phyloP scores from a whole-genome alignment of 352 stramenopile genomes.

The Pythium diclinum region DNA sequence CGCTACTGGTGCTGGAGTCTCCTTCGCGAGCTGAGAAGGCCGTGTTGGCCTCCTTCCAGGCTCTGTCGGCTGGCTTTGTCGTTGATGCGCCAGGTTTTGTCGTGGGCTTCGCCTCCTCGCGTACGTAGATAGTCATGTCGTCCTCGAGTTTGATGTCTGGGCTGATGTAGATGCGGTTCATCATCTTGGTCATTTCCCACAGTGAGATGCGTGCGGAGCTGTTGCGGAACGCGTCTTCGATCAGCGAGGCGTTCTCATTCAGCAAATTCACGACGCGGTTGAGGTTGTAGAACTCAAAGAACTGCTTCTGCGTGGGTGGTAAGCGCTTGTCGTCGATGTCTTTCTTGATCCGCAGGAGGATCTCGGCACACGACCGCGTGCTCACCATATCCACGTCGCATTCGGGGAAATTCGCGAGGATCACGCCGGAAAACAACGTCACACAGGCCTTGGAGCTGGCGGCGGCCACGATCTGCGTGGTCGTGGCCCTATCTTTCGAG shows the following conservation, averaged over 20 bases:
- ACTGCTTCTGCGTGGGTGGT: slow-evolving; percentile 26
- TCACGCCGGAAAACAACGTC: slow-evolving; percentile 17
- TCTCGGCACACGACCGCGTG: slow-evolving; percentile 25
- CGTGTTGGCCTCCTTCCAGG: slow-evolving; percentile 9
- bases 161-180: slow-evolving; percentile 30
- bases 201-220: slow-evolving; percentile 22
- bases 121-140: slow-evolving; percentile 30
- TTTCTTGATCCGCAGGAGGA: slow-evolving; percentile 28
- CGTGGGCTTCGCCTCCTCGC: neutral
- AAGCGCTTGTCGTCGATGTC: slow-evolving; percentile 21
- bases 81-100: neutral
- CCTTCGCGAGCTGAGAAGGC: neutral
- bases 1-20: neutral
- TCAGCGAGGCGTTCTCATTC: slow-evolving; percentile 28
- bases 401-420: slow-evolving; percentile 32
- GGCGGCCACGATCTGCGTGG: slow-evolving; percentile 36
- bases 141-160: slow-evolving; percentile 21
- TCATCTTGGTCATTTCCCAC: slow-evolving; percentile 33
- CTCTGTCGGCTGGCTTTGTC: neutral
- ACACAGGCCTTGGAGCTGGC: slow-evolving; percentile 36
- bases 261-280: slow-evolving; percentile 32
- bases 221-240: slow-evolving; percentile 25
- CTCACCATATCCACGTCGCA: slow-evolving; percentile 39
- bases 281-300: slow-evolving; percentile 34
- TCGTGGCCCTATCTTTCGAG: slow-evolving; percentile 41